Conservation (phyloP, 176 grass and related monocot genomes). For the Calamus simplicifolius region DNA sequence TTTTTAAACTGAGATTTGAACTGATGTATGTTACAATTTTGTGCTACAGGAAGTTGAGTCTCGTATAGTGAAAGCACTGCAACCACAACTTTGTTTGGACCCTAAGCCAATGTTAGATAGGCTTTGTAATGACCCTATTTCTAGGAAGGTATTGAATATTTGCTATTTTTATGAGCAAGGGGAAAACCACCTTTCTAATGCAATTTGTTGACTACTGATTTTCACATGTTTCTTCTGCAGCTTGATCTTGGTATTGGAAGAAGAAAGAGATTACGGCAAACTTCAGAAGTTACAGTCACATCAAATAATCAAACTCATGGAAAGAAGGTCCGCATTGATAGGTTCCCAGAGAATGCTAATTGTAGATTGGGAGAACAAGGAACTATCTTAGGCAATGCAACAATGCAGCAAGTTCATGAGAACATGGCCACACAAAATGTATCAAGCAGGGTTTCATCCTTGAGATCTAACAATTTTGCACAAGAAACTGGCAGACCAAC, state of each 20-base stretch:
- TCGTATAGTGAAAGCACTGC: conserved; percentile 75
- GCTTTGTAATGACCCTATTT: conserved; percentile 64
- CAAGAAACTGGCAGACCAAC: conserved; percentile 55
- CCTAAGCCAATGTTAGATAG: conserved; percentile 84
- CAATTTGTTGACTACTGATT: neutral
- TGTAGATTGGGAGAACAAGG: conserved; percentile 31
- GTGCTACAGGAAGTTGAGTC: conserved; percentile 71
- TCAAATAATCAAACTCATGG: conserved; percentile 61
- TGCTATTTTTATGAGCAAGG: conserved; percentile 13
- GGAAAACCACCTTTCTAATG: neutral
- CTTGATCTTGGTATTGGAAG: conserved; percentile 79
- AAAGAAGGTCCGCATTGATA: conserved; percentile 88
- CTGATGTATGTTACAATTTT: neutral
- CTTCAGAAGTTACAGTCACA: conserved; percentile 54
- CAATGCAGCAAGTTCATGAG: conserved; percentile 37
- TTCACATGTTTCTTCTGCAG: conserved; percentile 37
- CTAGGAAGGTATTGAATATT: conserved; percentile 57
- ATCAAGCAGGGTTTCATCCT: conserved; percentile 35
- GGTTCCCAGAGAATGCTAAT: conserved; percentile 36
- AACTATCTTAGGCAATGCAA: conserved; percentile 29
- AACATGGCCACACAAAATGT: conserved; percentile 30
- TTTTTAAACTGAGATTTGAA: neutral
- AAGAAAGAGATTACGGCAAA: conserved; percentile 72
- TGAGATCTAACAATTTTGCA: conserved; percentile 43
- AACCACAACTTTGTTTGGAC: conserved; percentile 83